Evolutionary conservation across 2,329 filamentous ascomycete genomes (phyloP).

Genomic region (Aspergillus ochraceoroseus): DNA sequence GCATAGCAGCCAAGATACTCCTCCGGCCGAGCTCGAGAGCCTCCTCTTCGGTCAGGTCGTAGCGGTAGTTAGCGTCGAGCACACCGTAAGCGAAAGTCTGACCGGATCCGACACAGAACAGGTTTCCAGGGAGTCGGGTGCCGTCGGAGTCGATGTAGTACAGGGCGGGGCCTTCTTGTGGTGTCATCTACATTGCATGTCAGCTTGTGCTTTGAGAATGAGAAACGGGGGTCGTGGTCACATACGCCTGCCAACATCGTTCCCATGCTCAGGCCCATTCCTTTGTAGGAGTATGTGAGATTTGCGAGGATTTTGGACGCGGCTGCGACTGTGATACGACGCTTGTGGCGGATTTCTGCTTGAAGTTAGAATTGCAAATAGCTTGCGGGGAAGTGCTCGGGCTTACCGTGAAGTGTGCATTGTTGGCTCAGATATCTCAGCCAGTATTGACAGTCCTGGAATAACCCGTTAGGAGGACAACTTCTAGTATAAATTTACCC

Average conservation of each 20-base stretch:
- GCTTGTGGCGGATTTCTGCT: constrained; percentile 87
- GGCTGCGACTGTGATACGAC: constrained; percentile 93
- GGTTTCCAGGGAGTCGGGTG: constrained; percentile 83
- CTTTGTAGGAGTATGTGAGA: constrained; percentile 97
- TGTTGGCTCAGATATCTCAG: constrained; percentile 98
- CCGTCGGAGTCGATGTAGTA: constrained; percentile 99
- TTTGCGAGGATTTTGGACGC: constrained; percentile 98
- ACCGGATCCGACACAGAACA: constrained; percentile 96
- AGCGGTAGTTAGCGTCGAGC: constrained; percentile 88
- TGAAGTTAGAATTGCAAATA: constrained; percentile 11
- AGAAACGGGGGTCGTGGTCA: background rate
- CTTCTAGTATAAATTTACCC: too few relatives aligned
- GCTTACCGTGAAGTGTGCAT: constrained; percentile 79
- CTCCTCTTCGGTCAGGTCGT: constrained; percentile 80
- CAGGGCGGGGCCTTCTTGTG: constrained; percentile 89
- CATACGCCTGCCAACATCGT: constrained; percentile 99
- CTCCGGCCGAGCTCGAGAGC: constrained; percentile 85
- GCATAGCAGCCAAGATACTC: constrained; percentile 92
- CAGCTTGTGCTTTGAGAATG: background rate
- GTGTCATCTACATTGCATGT: constrained; percentile 38
- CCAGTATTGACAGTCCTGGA: constrained; percentile 98
- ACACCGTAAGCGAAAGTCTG: constrained; percentile 99
- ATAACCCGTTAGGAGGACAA: constrained; percentile 14
- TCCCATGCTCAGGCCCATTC: constrained; percentile 97
- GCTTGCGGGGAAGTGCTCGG: background rate